These are phyloP conservation scores for Tillandsia leiboldiana DNA, from an alignment of 176 grass and related monocot genomes.

Conservation along the genomic window DNA sequence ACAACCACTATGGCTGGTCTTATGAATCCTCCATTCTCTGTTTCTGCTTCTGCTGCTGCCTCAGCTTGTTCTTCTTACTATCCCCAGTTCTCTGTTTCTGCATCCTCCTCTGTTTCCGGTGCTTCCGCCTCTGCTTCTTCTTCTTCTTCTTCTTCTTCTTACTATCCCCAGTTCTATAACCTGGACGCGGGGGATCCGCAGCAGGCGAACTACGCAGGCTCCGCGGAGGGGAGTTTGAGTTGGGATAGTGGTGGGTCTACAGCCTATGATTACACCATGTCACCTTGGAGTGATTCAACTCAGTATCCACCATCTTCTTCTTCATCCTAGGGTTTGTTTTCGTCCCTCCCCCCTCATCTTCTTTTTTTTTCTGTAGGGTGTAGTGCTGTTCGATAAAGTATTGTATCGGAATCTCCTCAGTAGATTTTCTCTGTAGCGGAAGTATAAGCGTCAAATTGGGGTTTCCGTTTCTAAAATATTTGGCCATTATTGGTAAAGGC, in stretches of 20 bases:
- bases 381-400: background rate
- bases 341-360: background rate
- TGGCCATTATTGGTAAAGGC: no score
- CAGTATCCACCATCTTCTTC: slow-evolving; percentile 25
- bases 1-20: no score
- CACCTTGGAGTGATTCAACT: slow-evolving; percentile 16
- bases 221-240: background rate
- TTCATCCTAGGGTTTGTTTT: slow-evolving; percentile 3
- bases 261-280: background rate
- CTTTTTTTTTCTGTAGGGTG: background rate
- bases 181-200: background rate
- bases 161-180: background rate
- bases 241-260: slow-evolving; percentile 4
- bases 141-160: slow-evolving; percentile 3
- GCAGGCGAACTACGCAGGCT: background rate
- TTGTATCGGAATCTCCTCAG: no score
- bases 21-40: background rate
- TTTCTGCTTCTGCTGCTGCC: background rate
- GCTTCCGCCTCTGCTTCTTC: background rate
- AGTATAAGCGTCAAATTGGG: no score
- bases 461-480: no score
- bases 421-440: no score
- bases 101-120: background rate
- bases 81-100: background rate
- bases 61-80: background rate